phyloP scores from a whole-genome alignment of 2,329 filamentous ascomycete species.

The Aspergillus japonicus region DNA sequence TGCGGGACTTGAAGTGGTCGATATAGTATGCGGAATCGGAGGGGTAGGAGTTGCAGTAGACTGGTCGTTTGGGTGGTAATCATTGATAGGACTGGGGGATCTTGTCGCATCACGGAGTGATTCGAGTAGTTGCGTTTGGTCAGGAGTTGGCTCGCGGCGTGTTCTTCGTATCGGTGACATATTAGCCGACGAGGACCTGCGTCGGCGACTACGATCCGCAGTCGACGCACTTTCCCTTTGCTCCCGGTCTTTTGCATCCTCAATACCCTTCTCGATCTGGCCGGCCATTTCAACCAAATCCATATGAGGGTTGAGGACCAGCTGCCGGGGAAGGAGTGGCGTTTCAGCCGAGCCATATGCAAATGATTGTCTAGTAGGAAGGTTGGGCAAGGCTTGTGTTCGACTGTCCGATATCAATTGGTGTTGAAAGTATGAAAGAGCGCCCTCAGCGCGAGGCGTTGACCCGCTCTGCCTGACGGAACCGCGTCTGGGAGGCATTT shows the following conservation, averaged over 20 bases:
- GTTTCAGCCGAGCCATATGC: slow-evolving; percentile 41
- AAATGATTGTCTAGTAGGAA: slow-evolving; percentile 42
- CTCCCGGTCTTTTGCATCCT: slow-evolving; percentile 26
- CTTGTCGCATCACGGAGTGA: slow-evolving; percentile 28
- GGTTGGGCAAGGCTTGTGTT: slow-evolving; percentile 34
- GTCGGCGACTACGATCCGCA: slow-evolving; percentile 10
- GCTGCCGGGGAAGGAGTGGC: slow-evolving; percentile 35
- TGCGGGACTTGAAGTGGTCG: slow-evolving; percentile 32
- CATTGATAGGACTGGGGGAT: slow-evolving; percentile 17
- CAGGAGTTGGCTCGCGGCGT: slow-evolving; percentile 36
- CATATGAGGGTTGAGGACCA: slow-evolving; percentile 31
- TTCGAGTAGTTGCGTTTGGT: slow-evolving; percentile 33
- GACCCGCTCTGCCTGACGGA: slow-evolving; percentile 18
- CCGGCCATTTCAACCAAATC: slow-evolving; percentile 34
- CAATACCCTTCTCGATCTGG: slow-evolving; percentile 33
- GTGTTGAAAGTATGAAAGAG: slow-evolving; percentile 12
- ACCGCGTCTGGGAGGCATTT: slow-evolving; percentile 29
- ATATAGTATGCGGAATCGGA: slow-evolving; percentile 34
- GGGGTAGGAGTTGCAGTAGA: slow-evolving; percentile 37
- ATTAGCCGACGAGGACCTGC: slow-evolving; percentile 13
- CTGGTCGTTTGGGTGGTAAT: slow-evolving; percentile 7
- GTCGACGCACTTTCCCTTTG: slow-evolving; percentile 14
- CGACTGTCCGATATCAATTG: slow-evolving; percentile 20
- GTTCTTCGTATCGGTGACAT: slow-evolving; percentile 20
- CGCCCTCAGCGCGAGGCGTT: slow-evolving; percentile 12